Conservation (phyloP, 345 rosid genomes). For the Cardamine chenopodiifolia region DNA sequence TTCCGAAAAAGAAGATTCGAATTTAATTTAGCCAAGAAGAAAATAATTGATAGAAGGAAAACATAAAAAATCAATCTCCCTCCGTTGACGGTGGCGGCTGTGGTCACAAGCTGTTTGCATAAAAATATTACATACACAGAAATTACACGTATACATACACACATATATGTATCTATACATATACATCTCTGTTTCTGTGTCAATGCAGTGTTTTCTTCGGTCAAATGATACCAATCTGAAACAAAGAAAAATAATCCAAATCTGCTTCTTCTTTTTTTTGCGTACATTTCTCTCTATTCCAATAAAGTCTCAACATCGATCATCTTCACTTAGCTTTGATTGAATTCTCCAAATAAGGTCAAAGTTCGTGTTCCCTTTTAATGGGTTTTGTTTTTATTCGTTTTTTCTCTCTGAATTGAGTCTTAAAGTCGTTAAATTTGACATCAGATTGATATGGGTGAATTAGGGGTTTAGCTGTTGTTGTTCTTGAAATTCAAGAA, state of each 20-base stretch:
- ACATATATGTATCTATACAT: background rate
- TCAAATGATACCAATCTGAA: slow-evolving; percentile 47
- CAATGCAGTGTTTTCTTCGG: slow-evolving; percentile 42
- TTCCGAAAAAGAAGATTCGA: background rate
- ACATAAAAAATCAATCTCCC: background rate
- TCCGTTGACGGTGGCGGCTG: slow-evolving; percentile 30
- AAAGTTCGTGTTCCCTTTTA: background rate
- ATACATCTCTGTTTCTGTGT: slow-evolving; percentile 28
- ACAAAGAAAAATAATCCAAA: slow-evolving; percentile 29
- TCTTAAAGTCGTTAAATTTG: background rate
- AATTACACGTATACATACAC: background rate
- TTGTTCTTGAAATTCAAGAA: slow-evolving; percentile 4
- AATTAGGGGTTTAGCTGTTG: background rate
- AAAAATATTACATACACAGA: background rate
- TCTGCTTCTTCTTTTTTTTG: slow-evolving; percentile 7
- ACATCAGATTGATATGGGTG: slow-evolving; percentile 3
- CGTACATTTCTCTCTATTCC: slow-evolving; percentile 26
- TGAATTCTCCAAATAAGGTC: slow-evolving; percentile 18
- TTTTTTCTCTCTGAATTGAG: background rate
- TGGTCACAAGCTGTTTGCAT: slow-evolving; percentile 9
- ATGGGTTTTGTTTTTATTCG: background rate
- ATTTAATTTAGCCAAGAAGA: too few relatives aligned
- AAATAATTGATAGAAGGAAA: background rate
- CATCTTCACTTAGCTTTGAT: slow-evolving; percentile 32
- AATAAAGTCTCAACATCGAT: slow-evolving; percentile 19